phyloP scores from a whole-genome alignment of 73 alveolate genomes.

The Paramecium sexaurelia region DNA sequence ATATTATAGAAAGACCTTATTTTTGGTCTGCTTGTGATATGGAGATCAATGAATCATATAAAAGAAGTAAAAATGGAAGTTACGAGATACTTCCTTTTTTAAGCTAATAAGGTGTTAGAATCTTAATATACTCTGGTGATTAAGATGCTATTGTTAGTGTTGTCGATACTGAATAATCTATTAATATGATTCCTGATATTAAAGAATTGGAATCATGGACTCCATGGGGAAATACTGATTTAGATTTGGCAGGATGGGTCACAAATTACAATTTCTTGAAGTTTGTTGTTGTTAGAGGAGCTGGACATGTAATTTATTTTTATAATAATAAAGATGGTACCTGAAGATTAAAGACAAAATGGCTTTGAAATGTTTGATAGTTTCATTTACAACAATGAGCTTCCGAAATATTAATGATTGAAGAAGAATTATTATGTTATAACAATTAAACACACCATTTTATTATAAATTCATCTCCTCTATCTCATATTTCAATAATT shows the following conservation, averaged over 20 bases:
- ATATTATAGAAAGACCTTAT: neutral
- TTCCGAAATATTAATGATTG: neutral
- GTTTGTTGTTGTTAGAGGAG: constrained; percentile 32
- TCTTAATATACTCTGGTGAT: constrained; percentile 81
- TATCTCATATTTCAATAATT: neutral
- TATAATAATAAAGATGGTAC: neutral
- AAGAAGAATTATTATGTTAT: neutral
- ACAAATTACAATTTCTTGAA: neutral
- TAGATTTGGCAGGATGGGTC: constrained; percentile 43
- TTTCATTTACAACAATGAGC: neutral
- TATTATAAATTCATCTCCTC: neutral
- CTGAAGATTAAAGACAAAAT: constrained; percentile 50
- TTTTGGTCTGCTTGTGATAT: constrained; percentile 33
- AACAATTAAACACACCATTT: neutral
- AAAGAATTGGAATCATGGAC: neutral
- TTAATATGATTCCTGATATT: constrained; percentile 5
- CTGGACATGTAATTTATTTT: constrained; percentile 57
- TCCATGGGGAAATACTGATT: constrained; percentile 44
- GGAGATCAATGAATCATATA: neutral
- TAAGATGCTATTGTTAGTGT: constrained; percentile 81
- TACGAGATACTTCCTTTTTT: constrained; percentile 66
- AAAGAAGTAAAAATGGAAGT: constrained; percentile 54
- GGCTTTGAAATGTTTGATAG: constrained; percentile 44
- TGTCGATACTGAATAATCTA: constrained; percentile 75
- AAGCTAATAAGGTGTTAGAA: constrained; percentile 65